These are phyloP conservation scores for Cercospora brassicicola DNA, from an alignment of 2,329 filamentous ascomycete genomes.

Conservation along the genomic window DNA sequence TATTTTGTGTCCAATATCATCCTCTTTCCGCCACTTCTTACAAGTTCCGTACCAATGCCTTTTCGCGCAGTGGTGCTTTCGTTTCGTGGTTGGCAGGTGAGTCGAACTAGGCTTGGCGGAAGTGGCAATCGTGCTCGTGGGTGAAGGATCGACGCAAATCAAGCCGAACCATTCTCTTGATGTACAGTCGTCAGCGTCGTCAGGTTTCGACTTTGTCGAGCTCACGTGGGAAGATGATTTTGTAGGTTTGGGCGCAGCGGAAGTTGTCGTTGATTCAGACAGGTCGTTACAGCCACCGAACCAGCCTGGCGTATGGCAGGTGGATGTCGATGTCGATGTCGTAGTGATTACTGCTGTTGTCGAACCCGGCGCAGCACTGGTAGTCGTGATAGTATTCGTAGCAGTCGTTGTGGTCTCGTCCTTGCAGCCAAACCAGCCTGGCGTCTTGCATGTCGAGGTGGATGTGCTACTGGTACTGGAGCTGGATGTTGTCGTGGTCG, in stretches of 20 bases:
- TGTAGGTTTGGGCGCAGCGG: constrained; percentile 22
- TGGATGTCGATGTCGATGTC: constrained; percentile 67
- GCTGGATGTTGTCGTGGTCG: constrained; percentile 43
- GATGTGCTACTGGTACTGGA: constrained; percentile 45
- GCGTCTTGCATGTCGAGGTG: constrained; percentile 58
- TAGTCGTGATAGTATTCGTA: constrained; percentile 30
- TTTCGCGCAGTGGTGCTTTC: constrained; percentile 24
- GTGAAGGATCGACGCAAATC: constrained; percentile 36
- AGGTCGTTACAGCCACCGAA: constrained; percentile 71
- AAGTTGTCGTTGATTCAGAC: constrained; percentile 42
- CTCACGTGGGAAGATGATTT: constrained; percentile 18
- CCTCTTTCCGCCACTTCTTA: constrained; percentile 27
- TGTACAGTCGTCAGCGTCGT: constrained; percentile 22
- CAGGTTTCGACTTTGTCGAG: neutral
- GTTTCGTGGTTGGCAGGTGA: constrained; percentile 20
- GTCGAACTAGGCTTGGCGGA: constrained; percentile 21
- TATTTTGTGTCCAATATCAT: constrained; percentile 20
- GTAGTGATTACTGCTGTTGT: constrained; percentile 36
- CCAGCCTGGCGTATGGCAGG: constrained; percentile 89
- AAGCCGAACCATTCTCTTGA: constrained; percentile 34
- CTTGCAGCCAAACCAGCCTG: constrained; percentile 68
- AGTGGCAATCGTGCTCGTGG: constrained; percentile 13
- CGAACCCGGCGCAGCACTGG: constrained; percentile 28
- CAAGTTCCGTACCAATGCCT: constrained; percentile 34
- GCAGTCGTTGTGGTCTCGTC: constrained; percentile 50